phyloP scores from a whole-genome alignment of 169 alveolate genomes.

The Cryptosporidium bovis region DNA sequence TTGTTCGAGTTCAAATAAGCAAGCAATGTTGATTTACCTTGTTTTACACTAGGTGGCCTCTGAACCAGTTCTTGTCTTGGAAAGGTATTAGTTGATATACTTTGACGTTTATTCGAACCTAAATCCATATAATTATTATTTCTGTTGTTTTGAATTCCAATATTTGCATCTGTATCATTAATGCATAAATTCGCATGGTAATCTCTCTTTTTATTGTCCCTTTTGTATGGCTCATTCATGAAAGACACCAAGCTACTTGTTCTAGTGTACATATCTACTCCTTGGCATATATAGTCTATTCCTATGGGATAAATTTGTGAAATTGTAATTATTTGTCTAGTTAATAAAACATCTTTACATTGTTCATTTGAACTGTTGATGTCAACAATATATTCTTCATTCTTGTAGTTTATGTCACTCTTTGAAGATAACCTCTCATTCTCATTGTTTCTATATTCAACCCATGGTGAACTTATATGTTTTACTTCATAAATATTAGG shows the following conservation, averaged over 20 bases:
- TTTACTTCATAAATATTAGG: neutral
- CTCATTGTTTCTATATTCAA: slow-evolving; percentile 7
- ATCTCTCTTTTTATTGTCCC: slow-evolving; percentile 22
- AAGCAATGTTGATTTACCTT: slow-evolving; percentile 35
- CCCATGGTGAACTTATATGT: slow-evolving; percentile 43
- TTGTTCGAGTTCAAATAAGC: slow-evolving; percentile 68
- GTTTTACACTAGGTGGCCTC: slow-evolving; percentile 8
- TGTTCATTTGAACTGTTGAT: neutral
- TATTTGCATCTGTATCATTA: neutral
- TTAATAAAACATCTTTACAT: neutral
- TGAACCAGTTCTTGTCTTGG: neutral
- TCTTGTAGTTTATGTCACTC: neutral
- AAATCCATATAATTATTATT: neutral
- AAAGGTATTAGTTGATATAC: neutral
- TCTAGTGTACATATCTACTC: slow-evolving; percentile 62
- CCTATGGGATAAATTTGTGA: slow-evolving; percentile 65
- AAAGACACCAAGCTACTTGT: slow-evolving; percentile 26
- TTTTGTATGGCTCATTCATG: slow-evolving; percentile 58
- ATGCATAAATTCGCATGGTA: neutral
- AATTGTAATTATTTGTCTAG: slow-evolving; percentile 29
- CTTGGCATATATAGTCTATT: slow-evolving; percentile 58
- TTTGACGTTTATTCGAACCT: neutral
- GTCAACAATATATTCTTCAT: neutral
- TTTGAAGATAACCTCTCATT: neutral
- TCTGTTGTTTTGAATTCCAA: neutral